Evolutionary conservation across 768 basidiomycete genomes (phyloP).

Genomic region (Podaxis sp.): DNA sequence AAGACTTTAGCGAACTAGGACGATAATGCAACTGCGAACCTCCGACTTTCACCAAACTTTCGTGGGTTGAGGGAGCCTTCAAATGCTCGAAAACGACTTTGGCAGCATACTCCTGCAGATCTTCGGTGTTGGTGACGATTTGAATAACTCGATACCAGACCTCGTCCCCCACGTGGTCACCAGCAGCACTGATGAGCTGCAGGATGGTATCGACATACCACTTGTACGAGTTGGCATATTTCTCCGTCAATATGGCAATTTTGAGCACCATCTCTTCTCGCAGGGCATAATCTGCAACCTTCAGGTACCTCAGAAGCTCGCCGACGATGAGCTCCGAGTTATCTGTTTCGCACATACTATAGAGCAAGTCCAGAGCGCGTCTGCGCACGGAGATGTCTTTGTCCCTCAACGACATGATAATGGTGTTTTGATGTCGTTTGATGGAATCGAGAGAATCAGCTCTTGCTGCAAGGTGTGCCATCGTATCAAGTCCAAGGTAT

Average conservation of each 20-base stretch:
- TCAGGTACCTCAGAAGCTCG: slow-evolving; percentile 89
- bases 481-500: slow-evolving; percentile 95
- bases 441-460: slow-evolving; percentile 89
- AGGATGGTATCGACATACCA: slow-evolving; percentile 99
- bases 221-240: slow-evolving; percentile 95
- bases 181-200: slow-evolving; percentile 92
- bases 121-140: slow-evolving; percentile 97
- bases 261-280: slow-evolving; percentile 99
- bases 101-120: slow-evolving; percentile 94
- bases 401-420: slow-evolving; percentile 91
- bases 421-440: slow-evolving; percentile 94
- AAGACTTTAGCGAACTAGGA: background rate
- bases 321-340: slow-evolving; percentile 96
- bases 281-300: slow-evolving; percentile 94
- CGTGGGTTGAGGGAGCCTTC: slow-evolving; percentile 80
- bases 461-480: slow-evolving; percentile 96
- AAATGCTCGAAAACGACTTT: slow-evolving; percentile 89
- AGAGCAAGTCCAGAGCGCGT: slow-evolving; percentile 91
- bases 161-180: slow-evolving; percentile 98
- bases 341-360: slow-evolving; percentile 99
- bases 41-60: slow-evolving; percentile 94
- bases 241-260: slow-evolving; percentile 98
- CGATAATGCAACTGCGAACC: slow-evolving; percentile 45
- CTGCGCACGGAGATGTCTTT: slow-evolving; percentile 96
- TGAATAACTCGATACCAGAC: slow-evolving; percentile 99